Evolutionary conservation across 208 protist genomes (phyloP), one percentile per base, ranked within the genome.

Genomic region (Naegleria lovaniensis): DNA sequence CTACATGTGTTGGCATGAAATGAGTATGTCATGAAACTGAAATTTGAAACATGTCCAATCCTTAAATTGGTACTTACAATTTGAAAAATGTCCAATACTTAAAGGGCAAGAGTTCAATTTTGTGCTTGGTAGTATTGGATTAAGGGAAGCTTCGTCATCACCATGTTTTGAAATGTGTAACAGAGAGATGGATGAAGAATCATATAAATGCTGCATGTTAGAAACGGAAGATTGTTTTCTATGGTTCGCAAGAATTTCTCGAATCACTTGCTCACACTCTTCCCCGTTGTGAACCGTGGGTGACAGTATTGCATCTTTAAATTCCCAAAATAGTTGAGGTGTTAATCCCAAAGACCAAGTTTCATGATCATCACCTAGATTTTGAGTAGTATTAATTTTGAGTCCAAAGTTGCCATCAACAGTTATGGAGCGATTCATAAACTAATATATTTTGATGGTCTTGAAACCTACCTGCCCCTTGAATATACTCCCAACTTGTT

Each of bases 291-390:
- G 55, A 2, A 67, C 55, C 4, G 4, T 67, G 4, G 11, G 55
- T 22, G 55, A 67, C 0, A 67, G 55, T 67, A 67, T 67, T 4
- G 1, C 55, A 4, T 15, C 11, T 15, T 51, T 11, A 38, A 33
- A 33, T 22, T 51, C 36, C 39, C 43, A 88, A 88, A 88, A 88
- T 39, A 88, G 19, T 58, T 88, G 16, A 38, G 84, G 43, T 19
- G 84, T 88, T 6, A 88, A 38, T 58, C 84, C 84, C 41, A 39
- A 22, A 39, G 41, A 9, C 84, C 84, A 88, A 19, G 41, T 19
- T 36, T 88, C 55, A 16, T 87, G 83, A 87, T 87, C 83, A 52
- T 87, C 83, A 52, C 83, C 83, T 52, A 40, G 7, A 48, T 48
- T 48, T n/a, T n/a, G n/a, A n/a, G n/a, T n/a, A n/a, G n/a, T n/a